Conservation (phyloP, 495 filamentous ascomycete genomes). For the Trichoderma gamsii region DNA sequence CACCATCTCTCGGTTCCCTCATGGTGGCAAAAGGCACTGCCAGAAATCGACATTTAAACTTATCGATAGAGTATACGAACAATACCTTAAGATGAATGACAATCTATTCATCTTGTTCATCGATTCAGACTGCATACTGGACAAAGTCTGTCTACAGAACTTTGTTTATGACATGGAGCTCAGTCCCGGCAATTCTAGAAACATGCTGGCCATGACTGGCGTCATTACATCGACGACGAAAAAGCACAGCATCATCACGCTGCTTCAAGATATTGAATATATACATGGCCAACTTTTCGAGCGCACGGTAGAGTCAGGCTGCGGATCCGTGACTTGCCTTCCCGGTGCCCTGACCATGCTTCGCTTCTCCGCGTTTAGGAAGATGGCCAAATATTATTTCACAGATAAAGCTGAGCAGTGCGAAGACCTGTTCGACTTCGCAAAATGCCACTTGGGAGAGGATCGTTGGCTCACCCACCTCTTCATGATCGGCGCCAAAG, state of each 20-base stretch:
- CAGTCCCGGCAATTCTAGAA: constrained; percentile 84
- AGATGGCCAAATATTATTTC: constrained; percentile 99
- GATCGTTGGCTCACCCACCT: constrained; percentile 97
- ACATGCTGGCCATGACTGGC: constrained; percentile 97
- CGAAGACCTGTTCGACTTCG: constrained; percentile 94
- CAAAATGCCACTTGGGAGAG: constrained; percentile 91
- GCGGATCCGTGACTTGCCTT: constrained; percentile 90
- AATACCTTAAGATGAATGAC: constrained; percentile 84
- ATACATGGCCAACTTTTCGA: constrained; percentile 97
- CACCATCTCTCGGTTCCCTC: constrained; percentile 87
- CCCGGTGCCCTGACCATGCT: constrained; percentile 92
- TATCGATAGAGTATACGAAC: constrained; percentile 86
- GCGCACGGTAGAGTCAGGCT: constrained; percentile 91
- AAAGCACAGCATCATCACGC: constrained; percentile 81
- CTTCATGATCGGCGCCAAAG: constrained; percentile 95
- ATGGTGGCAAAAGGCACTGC: constrained; percentile 90
- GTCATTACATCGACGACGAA: constrained; percentile 93
- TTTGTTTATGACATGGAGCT: constrained; percentile 99
- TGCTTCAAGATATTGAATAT: constrained; percentile 97
- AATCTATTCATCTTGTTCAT: constrained; percentile 96
- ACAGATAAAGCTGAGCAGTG: constrained; percentile 95
- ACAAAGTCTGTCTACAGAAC: constrained; percentile 89
- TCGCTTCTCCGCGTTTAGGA: constrained; percentile 91
- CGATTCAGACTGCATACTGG: constrained; percentile 95
- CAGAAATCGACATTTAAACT: constrained; percentile 93